Evolutionary conservation across 2,329 filamentous ascomycete species (phyloP).

Genomic region (Alternaria sp.): DNA sequence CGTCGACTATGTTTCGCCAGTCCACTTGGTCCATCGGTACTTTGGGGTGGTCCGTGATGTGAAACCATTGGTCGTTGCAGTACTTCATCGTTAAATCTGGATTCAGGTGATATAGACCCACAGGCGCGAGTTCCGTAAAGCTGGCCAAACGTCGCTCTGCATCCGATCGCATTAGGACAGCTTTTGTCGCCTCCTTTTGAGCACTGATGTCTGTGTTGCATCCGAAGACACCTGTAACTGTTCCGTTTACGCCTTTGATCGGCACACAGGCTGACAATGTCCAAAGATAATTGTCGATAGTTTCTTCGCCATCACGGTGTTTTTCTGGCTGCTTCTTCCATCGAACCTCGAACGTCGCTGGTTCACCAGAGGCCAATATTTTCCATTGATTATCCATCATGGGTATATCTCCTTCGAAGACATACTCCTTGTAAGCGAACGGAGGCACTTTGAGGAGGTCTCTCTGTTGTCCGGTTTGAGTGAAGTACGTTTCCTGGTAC

Average conservation of each 20-base stretch:
- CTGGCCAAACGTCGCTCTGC: constrained; percentile 26
- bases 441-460: constrained; percentile 5
- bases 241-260: constrained; percentile 25
- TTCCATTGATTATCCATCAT: constrained; percentile 25
- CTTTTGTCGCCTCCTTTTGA: constrained; percentile 32
- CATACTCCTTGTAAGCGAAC: constrained; percentile 17
- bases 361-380: constrained; percentile 24
- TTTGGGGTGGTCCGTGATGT: constrained; percentile 21
- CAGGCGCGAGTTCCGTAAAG: constrained; percentile 26
- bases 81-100: constrained; percentile 27
- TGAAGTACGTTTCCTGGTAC: constrained; percentile 17
- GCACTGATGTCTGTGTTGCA: constrained; percentile 37
- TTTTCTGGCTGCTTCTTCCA: constrained; percentile 26
- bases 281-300: constrained; percentile 21
- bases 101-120: constrained; percentile 22
- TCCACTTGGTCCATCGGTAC: constrained; percentile 17
- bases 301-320: background rate
- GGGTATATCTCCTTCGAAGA: constrained; percentile 13
- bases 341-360: constrained; percentile 38
- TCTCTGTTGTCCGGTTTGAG: constrained; percentile 17
- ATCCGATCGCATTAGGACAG: constrained; percentile 21
- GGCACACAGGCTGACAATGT: constrained; percentile 34
- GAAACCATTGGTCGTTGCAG: constrained; percentile 32
- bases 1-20: constrained; percentile 10
- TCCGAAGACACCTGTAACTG: constrained; percentile 31